These are phyloP conservation scores for Asterella californica DNA, from an alignment of 225 moss, liverwort and hornwort genomes.

Conservation along the genomic window DNA sequence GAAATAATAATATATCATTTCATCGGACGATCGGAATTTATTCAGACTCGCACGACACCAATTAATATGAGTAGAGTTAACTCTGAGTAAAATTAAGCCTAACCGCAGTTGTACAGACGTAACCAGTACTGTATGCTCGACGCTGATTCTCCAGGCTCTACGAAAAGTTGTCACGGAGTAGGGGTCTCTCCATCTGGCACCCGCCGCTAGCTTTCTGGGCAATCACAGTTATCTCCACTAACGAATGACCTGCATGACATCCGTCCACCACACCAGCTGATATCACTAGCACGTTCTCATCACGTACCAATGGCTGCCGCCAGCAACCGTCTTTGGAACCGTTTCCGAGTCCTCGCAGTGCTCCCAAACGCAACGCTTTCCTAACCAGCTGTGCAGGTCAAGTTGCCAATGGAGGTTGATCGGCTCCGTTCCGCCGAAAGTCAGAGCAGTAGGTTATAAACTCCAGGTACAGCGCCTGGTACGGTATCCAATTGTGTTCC, in stretches of 20 bases:
- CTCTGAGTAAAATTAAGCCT: no score
- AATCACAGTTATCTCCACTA: neutral
- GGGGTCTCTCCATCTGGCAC: neutral
- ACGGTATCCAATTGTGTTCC: neutral
- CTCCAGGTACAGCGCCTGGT: neutral
- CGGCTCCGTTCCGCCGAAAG: no score
- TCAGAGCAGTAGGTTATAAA: neutral
- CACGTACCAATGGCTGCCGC: neutral
- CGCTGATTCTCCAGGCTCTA: no score
- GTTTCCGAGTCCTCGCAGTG: neutral
- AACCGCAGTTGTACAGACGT: no score
- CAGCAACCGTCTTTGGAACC: neutral
- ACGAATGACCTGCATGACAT: neutral
- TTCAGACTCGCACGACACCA: no score
- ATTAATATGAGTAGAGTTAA: no score
- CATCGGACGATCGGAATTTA: no score
- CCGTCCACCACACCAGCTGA: neutral
- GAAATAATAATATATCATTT: no score
- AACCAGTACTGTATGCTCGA: no score
- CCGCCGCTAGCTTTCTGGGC: neutral
- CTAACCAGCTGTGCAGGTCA: no score
- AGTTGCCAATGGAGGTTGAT: neutral
- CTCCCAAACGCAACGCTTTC: neutral
- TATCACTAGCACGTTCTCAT: neutral
- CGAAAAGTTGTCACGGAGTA: no score